A percentile compares a stretch with the other conserved stretches of the same genome.
phyloP scores from a whole-genome alignment of 2,329 filamentous ascomycete species.

The Periglandula ipomoeae region DNA sequence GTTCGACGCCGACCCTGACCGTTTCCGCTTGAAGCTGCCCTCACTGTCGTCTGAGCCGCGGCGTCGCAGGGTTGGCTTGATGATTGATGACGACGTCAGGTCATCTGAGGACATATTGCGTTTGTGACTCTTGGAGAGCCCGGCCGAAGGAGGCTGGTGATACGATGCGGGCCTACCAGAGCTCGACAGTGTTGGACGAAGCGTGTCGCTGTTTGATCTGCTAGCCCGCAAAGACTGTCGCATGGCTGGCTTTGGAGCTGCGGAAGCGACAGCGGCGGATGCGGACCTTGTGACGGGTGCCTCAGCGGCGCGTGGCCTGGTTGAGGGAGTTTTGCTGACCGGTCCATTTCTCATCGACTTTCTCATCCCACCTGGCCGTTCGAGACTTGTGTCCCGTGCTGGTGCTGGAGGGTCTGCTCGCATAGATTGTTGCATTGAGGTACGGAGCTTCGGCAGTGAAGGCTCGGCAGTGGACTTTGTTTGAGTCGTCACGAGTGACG shows the following conservation, averaged over 20 bases:
- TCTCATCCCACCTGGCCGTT: conserved; percentile 20
- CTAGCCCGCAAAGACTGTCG: conserved; percentile 16
- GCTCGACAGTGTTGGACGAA: conserved; percentile 7
- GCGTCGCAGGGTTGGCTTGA: conserved; percentile 34
- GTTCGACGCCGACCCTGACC: conserved; percentile 29
- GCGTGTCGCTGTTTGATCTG: conserved; percentile 6
- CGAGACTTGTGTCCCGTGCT: conserved; percentile 7
- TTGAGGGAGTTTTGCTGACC: background rate
- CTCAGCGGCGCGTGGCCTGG: background rate
- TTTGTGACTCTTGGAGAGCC: conserved; percentile 13
- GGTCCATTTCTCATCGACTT: conserved; percentile 21
- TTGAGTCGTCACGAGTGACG: background rate
- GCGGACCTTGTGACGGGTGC: background rate
- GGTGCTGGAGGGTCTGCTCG: conserved; percentile 22
- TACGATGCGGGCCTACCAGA: conserved; percentile 21
- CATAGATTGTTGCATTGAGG: conserved; percentile 42
- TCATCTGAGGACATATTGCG: conserved; percentile 18
- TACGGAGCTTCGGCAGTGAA: conserved; percentile 28
- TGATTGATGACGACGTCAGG: conserved; percentile 11
- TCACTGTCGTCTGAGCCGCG: conserved; percentile 59
- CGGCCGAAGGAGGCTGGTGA: conserved; percentile 13
- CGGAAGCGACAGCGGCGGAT: background rate
- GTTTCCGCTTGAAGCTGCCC: conserved; percentile 70
- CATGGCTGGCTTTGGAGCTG: conserved; percentile 11
- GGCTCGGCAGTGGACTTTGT: background rate